Evolutionary conservation across 352 stramenopile species (phyloP).

Genomic region (Phytopythium ostracodes): DNA sequence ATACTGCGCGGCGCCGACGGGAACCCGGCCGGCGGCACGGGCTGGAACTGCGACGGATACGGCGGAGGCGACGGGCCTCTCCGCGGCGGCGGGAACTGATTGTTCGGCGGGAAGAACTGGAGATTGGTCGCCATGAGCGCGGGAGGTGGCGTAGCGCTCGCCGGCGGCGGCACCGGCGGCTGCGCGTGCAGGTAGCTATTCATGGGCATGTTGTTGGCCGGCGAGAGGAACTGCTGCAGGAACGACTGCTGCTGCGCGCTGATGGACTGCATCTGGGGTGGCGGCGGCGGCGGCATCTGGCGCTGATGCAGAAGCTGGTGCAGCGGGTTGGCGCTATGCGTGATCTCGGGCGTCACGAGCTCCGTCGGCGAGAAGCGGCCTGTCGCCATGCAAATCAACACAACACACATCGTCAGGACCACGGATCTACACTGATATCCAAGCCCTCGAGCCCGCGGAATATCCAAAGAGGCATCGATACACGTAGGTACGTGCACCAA

Average conservation of each 20-base stretch:
- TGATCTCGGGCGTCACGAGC: conserved; percentile 59
- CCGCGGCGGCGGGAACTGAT: conserved; percentile 23
- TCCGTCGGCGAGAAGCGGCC: conserved; percentile 50
- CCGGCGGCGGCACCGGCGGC: conserved; percentile 26
- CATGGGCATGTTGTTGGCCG: conserved; percentile 23
- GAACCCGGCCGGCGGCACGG: conserved; percentile 30
- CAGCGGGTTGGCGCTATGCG: conserved; percentile 58
- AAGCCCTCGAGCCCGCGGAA: background rate
- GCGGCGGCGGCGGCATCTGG: conserved; percentile 23
- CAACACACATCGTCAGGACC: conserved; percentile 4
- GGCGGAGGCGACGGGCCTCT: conserved; percentile 17
- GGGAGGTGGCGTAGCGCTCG: conserved; percentile 18
- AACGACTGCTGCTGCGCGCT: conserved; percentile 43
- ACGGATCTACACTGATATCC: background rate
- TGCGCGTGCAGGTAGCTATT: conserved; percentile 26
- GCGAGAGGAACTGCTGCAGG: conserved; percentile 53
- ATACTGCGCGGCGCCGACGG: conserved; percentile 32
- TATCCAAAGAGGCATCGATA: background rate
- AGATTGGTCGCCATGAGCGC: conserved; percentile 25
- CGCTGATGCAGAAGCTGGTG: conserved; percentile 63
- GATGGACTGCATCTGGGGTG: conserved; percentile 22
- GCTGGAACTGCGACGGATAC: conserved; percentile 33
- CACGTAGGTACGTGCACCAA: background rate
- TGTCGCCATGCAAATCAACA: conserved; percentile 8
- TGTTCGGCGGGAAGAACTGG: conserved; percentile 19